Base-by-base conservation (phyloP, 345 rosid species). In the Raphanus raphanistrum region DNA sequence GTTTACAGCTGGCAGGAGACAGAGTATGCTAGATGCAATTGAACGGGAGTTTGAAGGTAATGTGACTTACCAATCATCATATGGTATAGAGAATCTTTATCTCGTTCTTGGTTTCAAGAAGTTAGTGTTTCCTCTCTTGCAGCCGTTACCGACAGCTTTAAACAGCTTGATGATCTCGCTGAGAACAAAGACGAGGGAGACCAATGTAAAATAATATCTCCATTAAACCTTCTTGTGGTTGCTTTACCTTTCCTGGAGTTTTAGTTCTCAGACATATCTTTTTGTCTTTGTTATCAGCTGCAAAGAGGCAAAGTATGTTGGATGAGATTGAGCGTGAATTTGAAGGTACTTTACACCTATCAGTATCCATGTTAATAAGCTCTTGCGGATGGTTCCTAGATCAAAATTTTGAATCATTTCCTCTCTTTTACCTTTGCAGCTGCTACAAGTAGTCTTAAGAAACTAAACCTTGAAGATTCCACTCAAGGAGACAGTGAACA, bases 271-370 rank as follows among this genome's bases (percentile, higher is more conserved):
- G 0, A 35, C 8, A 43, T 4, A 28, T 69, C 21, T 74, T 36
- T 11, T 13, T 63, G 41, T 79, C 26, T 73, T 68, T 72, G 45
- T 57, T 58, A 33, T 59, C 57, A 80, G 82, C 76, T 80, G 79
- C 79, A 41, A 74, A 26, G 68, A 75, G 79, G 32, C 67, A 80
- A 64, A 80, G 76, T 58, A 70, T 80, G 82, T 64, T 80, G 48
- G 82, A 80, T 55, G 79, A 80, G 57, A 75, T 80, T 54, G 82
- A 80, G 31, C 82, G 79, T 63, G 82, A 80, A 58, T 80, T 74
- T 15, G 82, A 75, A 80, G 82, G 82, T 80, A 57, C 4, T 48
- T 43, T 48, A 1, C 6, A 58, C 32, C 45, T 8, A 27, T 27
- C 21, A 4, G 0, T 29, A n/a, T 66, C 7, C 0, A 4, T 29